A percentile compares a stretch with the other conserved stretches of the same genome.
phyloP scores from a whole-genome alignment of 1,284 basidiomycete species.

The Cerioporus squamosus region DNA sequence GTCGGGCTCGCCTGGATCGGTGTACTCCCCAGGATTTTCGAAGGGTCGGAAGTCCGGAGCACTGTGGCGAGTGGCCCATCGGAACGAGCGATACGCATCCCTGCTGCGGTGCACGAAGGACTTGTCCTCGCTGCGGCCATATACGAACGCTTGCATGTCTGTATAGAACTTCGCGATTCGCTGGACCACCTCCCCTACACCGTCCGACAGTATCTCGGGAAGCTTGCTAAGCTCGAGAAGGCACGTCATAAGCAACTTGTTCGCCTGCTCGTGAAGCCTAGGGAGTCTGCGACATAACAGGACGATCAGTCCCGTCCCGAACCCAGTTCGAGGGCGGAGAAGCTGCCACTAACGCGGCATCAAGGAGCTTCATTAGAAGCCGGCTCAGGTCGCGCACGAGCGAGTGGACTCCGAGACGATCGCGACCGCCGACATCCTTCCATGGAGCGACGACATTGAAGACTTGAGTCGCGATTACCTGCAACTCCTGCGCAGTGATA shows the following conservation, averaged over 20 bases:
- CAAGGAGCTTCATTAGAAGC: slow-evolving; percentile 55
- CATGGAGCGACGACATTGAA: slow-evolving; percentile 55
- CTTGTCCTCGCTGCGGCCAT: slow-evolving; percentile 40
- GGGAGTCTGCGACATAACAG: slow-evolving; percentile 46
- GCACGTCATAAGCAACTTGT: slow-evolving; percentile 41
- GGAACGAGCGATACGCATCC: slow-evolving; percentile 37
- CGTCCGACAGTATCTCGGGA: slow-evolving; percentile 41
- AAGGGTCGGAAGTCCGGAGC: slow-evolving; percentile 43
- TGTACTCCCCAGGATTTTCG: neutral
- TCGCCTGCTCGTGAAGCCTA: slow-evolving; percentile 42
- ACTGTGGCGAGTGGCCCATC: slow-evolving; percentile 39
- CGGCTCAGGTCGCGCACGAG: slow-evolving; percentile 55
- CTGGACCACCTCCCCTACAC: slow-evolving; percentile 47
- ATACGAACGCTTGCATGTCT: slow-evolving; percentile 40
- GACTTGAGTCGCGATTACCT: slow-evolving; percentile 42
- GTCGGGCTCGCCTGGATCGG: neutral
- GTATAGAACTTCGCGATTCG: slow-evolving; percentile 49
- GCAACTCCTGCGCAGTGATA: slow-evolving; percentile 40
- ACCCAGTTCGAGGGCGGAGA: neutral
- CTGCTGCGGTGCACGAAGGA: slow-evolving; percentile 40
- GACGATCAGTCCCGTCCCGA: neutral
- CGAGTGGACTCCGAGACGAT: slow-evolving; percentile 56
- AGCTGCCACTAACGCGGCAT: slow-evolving; percentile 50
- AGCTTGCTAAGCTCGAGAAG: slow-evolving; percentile 40
- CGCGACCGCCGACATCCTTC: slow-evolving; percentile 39